These are phyloP conservation scores for Pilaira anomala DNA, from an alignment of 192 early-diverging fungal species.

Conservation along the genomic window DNA sequence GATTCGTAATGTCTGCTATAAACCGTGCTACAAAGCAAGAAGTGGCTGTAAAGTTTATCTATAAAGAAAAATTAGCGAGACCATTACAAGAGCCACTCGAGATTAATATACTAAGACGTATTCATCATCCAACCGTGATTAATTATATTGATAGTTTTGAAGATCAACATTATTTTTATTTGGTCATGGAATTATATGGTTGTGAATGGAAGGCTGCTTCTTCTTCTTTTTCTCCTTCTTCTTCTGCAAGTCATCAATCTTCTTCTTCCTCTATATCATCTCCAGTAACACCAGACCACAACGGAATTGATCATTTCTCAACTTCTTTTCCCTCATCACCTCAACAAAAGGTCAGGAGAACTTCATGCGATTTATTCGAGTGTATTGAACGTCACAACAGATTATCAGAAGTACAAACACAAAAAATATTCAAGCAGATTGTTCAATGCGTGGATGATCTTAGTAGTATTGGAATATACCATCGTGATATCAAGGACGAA, in stretches of 20 bases:
- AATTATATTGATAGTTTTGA: constrained; percentile 48
- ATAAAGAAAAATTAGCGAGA: constrained; percentile 46
- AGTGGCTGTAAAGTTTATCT: constrained; percentile 75
- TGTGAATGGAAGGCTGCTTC: not conserved
- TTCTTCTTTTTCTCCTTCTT: not conserved
- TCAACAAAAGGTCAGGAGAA: constrained; percentile 36
- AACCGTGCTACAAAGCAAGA: constrained; percentile 45
- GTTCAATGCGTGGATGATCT: constrained; percentile 62
- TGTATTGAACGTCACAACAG: constrained; percentile 65
- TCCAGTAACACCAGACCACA: too few relatives aligned
- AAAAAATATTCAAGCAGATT: constrained; percentile 67
- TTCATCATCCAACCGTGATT: constrained; percentile 61
- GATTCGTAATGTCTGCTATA: constrained; percentile 58
- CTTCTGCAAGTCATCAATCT: not conserved
- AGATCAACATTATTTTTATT: constrained; percentile 44
- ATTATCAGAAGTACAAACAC: constrained; percentile 60
- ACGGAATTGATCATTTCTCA: not conserved
- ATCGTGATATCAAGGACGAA: constrained; percentile 82
- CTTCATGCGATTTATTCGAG: constrained; percentile 71
- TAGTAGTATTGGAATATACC: constrained; percentile 59
- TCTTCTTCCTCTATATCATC: not conserved
- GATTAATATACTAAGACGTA: constrained; percentile 43
- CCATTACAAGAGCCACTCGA: constrained; percentile 49
- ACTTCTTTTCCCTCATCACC: not conserved
- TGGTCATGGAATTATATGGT: constrained; percentile 58